Evolutionary conservation across 2,329 filamentous ascomycete species (phyloP).

Genomic region (Nakataea oryzae): DNA sequence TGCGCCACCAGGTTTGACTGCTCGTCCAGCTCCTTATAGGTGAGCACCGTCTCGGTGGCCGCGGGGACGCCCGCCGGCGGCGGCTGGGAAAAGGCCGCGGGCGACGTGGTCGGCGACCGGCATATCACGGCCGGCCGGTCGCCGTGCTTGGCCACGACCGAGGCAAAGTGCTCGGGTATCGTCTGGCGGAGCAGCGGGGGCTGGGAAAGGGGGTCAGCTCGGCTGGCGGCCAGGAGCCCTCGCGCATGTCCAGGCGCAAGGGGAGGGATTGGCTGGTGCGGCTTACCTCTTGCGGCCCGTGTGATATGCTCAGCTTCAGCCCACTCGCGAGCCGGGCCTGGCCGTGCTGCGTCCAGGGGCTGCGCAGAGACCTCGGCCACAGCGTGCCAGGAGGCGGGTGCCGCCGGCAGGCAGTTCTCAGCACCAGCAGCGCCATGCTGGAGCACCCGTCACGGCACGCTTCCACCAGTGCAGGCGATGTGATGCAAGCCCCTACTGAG

Average conservation of each 20-base stretch:
- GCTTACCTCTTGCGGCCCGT: neutral
- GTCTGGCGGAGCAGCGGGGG: constrained; percentile 58
- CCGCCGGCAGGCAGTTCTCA: neutral
- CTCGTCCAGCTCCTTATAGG: constrained; percentile 64
- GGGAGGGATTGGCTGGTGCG: too few species aligned
- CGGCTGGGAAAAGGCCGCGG: constrained; percentile 9
- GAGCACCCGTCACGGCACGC: too few species aligned
- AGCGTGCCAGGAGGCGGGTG: too few species aligned
- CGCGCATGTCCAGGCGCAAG: neutral
- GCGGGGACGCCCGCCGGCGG: constrained; percentile 39
- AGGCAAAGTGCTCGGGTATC: constrained; percentile 61
- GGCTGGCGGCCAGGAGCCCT: neutral
- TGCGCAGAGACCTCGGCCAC: neutral
- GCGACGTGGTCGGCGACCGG: constrained; percentile 26
- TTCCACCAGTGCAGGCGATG: too few species aligned
- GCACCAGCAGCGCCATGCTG: neutral
- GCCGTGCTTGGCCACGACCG: constrained; percentile 52
- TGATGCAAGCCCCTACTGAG: too few species aligned
- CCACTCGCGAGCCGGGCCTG: too few species aligned
- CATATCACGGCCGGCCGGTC: constrained; percentile 50
- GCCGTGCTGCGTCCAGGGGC: neutral
- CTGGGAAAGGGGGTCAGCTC: constrained; percentile 25
- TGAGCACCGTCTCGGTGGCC: constrained; percentile 54
- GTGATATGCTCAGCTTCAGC: neutral
- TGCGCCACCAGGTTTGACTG: constrained; percentile 67